Evolutionary conservation across 1,284 basidiomycete species (phyloP), one percentile per base, ranked within the genome.

Genomic region (Sphagnurus paluster): DNA sequence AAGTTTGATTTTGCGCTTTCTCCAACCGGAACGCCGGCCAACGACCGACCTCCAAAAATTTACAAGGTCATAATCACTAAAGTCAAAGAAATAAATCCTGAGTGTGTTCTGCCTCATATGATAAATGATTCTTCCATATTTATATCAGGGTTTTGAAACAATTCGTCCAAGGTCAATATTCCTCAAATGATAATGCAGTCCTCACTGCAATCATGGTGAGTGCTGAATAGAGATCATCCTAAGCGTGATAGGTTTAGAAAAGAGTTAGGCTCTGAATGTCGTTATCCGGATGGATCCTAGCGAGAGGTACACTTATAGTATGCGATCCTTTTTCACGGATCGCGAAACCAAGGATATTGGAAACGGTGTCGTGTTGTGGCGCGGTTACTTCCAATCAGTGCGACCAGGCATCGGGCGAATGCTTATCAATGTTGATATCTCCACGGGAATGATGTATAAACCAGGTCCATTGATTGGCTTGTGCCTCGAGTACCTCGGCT

Each of bases 371-470:
- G 70, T 75, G 40, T 55, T 78, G 1, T 75, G 74, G 72, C 53
- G 71, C 5, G 77, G 76, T 0, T 74, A 69, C 43, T 78, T 75
- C 49, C 75, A 77, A 70, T 80, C 82, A 0, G 76, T 89, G 14
- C 73, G 87, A 13, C 87, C 87, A 2, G 78, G 77, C 0, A 73
- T 83, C 7, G 77, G 77, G 0, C 70, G 68, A 2, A 77, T 89
- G 59, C 62, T 88, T 23, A 74, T 90, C 57, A 90, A 90, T 53
- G 75, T 90, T 51, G 87, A 90, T 48, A 86, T 88, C 36, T 79
- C 81, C 0, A 87, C 87, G 0, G 87, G 80, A 0, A 75, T 78
- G 6, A 87, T 90, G 84, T 90, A 83, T 61, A 79, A 77, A 55
- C 55, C 62, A 2, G 72, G 71, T 0, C 51, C 58, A 0, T 62